phyloP scores from a whole-genome alignment of 129 eudicot species.

The Pittosporum tobira region DNA sequence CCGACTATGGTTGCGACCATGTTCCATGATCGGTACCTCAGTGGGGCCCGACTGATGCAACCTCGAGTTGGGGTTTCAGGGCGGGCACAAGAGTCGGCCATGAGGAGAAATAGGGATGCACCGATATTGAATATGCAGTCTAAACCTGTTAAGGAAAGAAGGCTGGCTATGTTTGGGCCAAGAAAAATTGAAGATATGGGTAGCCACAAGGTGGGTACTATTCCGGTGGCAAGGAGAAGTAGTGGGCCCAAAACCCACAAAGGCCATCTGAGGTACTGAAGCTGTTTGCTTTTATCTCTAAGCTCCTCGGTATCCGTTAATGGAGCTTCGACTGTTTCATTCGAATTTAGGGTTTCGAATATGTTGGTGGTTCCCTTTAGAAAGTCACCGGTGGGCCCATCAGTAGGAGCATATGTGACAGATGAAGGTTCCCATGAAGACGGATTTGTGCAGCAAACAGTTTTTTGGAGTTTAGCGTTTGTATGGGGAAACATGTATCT shows the following conservation, averaged over 20 bases:
- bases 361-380: conserved; percentile 32
- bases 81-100: conserved; percentile 78
- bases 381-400: conserved; percentile 29
- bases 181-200: conserved; percentile 79
- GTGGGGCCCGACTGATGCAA: conserved; percentile 47
- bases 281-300: conserved; percentile 10
- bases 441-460: conserved; percentile 40
- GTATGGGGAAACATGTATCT: conserved; percentile 18
- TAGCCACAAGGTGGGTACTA: conserved; percentile 88
- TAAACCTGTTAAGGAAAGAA: conserved; percentile 75
- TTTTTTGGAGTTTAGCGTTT: conserved; percentile 12
- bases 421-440: conserved; percentile 86
- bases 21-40: conserved; percentile 67
- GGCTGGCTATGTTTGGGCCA: conserved; percentile 83
- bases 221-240: conserved; percentile 69
- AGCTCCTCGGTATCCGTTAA: conserved; percentile 21
- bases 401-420: conserved; percentile 40
- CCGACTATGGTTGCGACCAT: conserved; percentile 59
- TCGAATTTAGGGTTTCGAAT: conserved; percentile 45
- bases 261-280: conserved; percentile 58
- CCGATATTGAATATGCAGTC: conserved; percentile 94
- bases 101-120: conserved; percentile 71
- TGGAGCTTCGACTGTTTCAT: conserved; percentile 21
- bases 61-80: conserved; percentile 27
- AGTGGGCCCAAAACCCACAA: conserved; percentile 84